Percentiles rank a stretch among this genome's conserved stretches.
phyloP scores from a whole-genome alignment of 176 grass and related monocot species.

The Oryza longistaminata region DNA sequence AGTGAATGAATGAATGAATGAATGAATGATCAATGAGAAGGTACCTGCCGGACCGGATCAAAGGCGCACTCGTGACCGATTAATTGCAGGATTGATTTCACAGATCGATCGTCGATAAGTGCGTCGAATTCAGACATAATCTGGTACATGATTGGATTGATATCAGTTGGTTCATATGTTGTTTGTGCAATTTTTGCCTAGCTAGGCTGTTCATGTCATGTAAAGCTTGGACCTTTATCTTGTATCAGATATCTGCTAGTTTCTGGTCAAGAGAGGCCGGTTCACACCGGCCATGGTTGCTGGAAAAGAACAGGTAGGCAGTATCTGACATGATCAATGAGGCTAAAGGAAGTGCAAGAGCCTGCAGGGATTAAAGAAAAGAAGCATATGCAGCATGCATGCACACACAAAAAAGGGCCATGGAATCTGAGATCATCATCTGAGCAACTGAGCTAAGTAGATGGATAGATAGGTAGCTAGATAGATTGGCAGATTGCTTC shows the following conservation, averaged over 20 bases:
- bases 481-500: constrained; percentile 48
- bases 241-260: neutral
- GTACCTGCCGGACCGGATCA: neutral
- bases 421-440: constrained; percentile 31
- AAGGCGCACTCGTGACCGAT: neutral
- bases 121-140: neutral
- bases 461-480: neutral
- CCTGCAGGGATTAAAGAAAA: constrained; percentile 56
- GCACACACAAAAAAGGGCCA: constrained; percentile 37
- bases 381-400: constrained; percentile 27
- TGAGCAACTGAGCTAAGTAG: neutral
- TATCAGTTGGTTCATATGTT: neutral
- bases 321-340: constrained; percentile 28
- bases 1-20: neutral
- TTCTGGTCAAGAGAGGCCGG: constrained; percentile 25
- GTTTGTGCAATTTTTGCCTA: neutral
- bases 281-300: constrained; percentile 15
- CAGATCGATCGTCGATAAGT: neutral
- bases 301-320: constrained; percentile 29
- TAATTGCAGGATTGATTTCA: neutral
- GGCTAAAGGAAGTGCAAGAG: constrained; percentile 13
- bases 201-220: neutral
- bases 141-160: neutral
- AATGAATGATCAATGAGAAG: neutral
- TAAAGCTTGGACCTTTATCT: constrained; percentile 2